Percentiles rank a stretch among this genome's conserved stretches.
Conservation (phyloP, 768 basidiomycete species). For the Suillus subalutaceus region DNA sequence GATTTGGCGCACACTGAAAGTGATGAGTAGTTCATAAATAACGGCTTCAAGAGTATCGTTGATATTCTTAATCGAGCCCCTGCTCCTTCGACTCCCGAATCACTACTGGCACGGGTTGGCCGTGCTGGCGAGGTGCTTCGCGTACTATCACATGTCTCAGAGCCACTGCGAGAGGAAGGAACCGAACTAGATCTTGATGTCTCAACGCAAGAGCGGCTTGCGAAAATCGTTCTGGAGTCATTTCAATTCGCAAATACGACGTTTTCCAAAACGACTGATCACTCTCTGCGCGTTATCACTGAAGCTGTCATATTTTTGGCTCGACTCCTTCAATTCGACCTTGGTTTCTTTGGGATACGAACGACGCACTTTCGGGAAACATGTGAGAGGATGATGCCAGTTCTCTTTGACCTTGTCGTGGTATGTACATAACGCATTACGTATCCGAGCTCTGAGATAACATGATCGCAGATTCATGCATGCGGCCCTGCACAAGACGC, state of each 20-base stretch:
- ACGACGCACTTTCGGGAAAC: slow-evolving; percentile 50
- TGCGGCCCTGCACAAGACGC: slow-evolving; percentile 56
- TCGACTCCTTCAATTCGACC: slow-evolving; percentile 71
- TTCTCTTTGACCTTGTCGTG: slow-evolving; percentile 52
- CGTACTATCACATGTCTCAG: slow-evolving; percentile 67
- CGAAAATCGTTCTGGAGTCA: slow-evolving; percentile 49
- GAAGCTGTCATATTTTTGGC: slow-evolving; percentile 58
- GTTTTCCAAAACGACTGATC: slow-evolving; percentile 29
- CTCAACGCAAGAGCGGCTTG: slow-evolving; percentile 55
- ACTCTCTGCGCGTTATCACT: slow-evolving; percentile 31
- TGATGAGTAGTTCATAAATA: slow-evolving; percentile 65
- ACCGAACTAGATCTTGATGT: slow-evolving; percentile 53
- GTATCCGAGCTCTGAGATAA: slow-evolving; percentile 12
- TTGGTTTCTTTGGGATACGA: slow-evolving; percentile 67
- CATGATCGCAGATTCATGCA: slow-evolving; percentile 50
- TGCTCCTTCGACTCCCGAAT: slow-evolving; percentile 26
- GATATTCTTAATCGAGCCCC: slow-evolving; percentile 49
- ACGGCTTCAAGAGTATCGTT: slow-evolving; percentile 66
- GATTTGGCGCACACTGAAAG: not conserved
- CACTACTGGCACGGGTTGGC: slow-evolving; percentile 44
- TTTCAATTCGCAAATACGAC: slow-evolving; percentile 44
- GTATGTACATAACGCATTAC: slow-evolving; percentile 40
- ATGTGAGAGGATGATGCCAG: slow-evolving; percentile 42
- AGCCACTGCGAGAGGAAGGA: slow-evolving; percentile 57
- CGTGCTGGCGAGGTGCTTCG: slow-evolving; percentile 71